A percentile compares a stretch with the other conserved stretches of the same genome.
phyloP scores from a whole-genome alignment of 1,284 basidiomycete genomes.

The Ustilago xerochloae region DNA sequence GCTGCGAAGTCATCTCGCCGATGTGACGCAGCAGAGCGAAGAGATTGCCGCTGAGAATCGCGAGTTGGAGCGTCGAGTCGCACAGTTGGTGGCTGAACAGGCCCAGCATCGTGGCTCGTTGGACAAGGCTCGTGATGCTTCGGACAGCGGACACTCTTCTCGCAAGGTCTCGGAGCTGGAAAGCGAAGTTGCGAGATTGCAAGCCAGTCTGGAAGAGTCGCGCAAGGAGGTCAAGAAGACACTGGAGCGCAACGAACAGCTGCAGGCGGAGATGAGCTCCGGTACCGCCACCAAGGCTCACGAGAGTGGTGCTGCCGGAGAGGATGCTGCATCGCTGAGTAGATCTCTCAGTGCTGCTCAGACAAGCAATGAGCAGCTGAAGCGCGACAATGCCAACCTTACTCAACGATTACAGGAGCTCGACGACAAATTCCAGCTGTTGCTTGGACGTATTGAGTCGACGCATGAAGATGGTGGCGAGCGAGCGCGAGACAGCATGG shows the following conservation, averaged over 20 bases:
- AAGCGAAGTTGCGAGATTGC: constrained; percentile 42
- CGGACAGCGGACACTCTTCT: constrained; percentile 21
- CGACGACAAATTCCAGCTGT: constrained; percentile 59
- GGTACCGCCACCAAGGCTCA: constrained; percentile 1
- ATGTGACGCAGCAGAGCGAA: constrained; percentile 59
- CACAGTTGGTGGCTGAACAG: constrained; percentile 51
- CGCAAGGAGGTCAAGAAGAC: constrained; percentile 53
- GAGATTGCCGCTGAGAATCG: constrained; percentile 60
- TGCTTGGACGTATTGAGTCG: constrained; percentile 55
- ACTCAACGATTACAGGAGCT: constrained; percentile 54
- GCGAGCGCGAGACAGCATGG: constrained; percentile 40
- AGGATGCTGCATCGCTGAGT: constrained; percentile 18
- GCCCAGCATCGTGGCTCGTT: constrained; percentile 50
- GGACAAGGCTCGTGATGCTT: constrained; percentile 34
- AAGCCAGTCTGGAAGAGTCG: constrained; percentile 41
- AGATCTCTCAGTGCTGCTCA: constrained; percentile 35
- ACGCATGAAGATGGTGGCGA: constrained; percentile 44
- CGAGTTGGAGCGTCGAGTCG: constrained; percentile 56
- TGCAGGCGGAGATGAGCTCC: constrained; percentile 38
- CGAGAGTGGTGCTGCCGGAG: constrained; percentile 2
- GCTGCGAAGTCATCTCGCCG: constrained; percentile 52
- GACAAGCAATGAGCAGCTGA: constrained; percentile 54
- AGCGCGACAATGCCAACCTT: constrained; percentile 50
- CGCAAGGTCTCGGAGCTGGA: constrained; percentile 53
- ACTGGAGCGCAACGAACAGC: constrained; percentile 52